These are phyloP conservation scores for Croton laevigatus DNA, from an alignment of 441 rosid species.

Conservation along the genomic window DNA sequence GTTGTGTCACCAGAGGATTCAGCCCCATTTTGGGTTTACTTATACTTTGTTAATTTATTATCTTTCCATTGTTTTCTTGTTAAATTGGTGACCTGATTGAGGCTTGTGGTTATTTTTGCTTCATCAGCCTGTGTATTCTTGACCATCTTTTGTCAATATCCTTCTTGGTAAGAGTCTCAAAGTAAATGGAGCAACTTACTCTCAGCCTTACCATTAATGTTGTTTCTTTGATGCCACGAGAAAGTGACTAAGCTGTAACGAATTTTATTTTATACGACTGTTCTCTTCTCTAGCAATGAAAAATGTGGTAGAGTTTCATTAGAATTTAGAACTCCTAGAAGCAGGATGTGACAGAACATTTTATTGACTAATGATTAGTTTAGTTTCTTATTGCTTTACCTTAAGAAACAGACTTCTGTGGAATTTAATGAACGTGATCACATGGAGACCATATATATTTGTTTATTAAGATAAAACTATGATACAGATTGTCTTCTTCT, in stretches of 20 bases:
- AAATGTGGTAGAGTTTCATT: not conserved
- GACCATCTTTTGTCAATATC: too few relatives aligned
- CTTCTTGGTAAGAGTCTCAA: not conserved
- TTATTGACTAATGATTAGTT: not conserved
- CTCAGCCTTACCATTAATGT: not conserved
- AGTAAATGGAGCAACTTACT: not conserved
- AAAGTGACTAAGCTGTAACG: not conserved
- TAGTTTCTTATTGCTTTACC: not conserved
- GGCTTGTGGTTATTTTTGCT: too few relatives aligned
- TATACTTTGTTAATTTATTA: too few relatives aligned
- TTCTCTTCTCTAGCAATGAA: not conserved
- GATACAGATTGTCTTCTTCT: conserved; percentile 35
- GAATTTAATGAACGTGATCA: not conserved
- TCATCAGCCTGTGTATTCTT: too few relatives aligned
- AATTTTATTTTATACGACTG: not conserved
- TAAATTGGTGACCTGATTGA: too few relatives aligned
- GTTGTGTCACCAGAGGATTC: too few relatives aligned
- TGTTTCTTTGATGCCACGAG: not conserved
- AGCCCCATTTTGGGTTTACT: too few relatives aligned
- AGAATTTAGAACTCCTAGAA: not conserved
- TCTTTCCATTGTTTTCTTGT: too few relatives aligned
- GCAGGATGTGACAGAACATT: not conserved
- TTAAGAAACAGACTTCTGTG: conserved; percentile 7
- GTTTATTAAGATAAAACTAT: conserved; percentile 12
- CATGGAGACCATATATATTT: not conserved